Base-by-base conservation (phyloP, 169 alveolate genomes). In the Plasmodium vinckei region DNA sequence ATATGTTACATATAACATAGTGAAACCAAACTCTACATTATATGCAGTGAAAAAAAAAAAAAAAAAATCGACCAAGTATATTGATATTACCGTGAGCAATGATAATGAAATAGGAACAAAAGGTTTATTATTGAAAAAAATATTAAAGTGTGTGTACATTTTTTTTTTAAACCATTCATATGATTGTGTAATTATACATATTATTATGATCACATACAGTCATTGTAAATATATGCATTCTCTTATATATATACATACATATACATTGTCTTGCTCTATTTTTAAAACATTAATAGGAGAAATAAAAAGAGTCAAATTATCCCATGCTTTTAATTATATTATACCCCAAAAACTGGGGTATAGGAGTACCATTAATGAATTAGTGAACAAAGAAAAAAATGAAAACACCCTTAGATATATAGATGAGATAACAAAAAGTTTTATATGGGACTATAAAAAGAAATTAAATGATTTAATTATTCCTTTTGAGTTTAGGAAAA, bases 61-160 rank as follows among this genome's bases (percentile, higher is more conserved):
- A 25, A 86, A 86, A 86, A 86, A 86, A 86, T 44, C 15, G 2
- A 19, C 87, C 2, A 86, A 65, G 68, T 23, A 69, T 21, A 49
- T 86, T 46, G 64, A 86, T 49, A 86, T 86, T 70, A 86, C 91
- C 51, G 87, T 86, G 47, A 86, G 73, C 51, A 72, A 75, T 19
- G 91, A 86, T 56, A 86, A 86, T 70, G 91, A 86, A 47, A 86
- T 86, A 86, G 91, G 91, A 70, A 86, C 47, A 27, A 86, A 86
- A 70, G 91, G 91, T 86, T 65, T 25, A 46, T 25, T 15, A 1
- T 15, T 42, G 21, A 15, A 59, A 33, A 86, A 17, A 70, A 7
- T 57, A 21, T 5, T 46, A 17, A 75, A 1, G 23, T 15, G 42
- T 33, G 42, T 33, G 42, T 33, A 33, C 7, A 33, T 33, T 33